Evolutionary conservation across 306 rosid genomes (phyloP), one percentile per base, ranked within the genome.

Genomic region (Phaseolus lunatus): DNA sequence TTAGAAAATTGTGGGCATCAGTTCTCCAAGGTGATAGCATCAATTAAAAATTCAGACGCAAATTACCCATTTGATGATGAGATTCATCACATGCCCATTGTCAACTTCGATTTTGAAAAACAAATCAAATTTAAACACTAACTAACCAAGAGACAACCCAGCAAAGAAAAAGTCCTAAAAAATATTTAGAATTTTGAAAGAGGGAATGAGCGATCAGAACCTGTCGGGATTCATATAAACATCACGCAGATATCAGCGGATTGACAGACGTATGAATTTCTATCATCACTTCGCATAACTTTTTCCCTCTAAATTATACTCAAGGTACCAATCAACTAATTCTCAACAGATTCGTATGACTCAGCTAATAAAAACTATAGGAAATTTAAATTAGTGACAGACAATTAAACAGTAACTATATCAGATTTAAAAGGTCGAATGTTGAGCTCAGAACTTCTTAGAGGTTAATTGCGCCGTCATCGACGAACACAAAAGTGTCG

Each of bases 401-500:
- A 5, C 64, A 33, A 0, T 0, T 9, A 27, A 7, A 6, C 44
- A 9, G 2, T 37, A 9, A 37, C 3, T 2, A 9, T 7, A 9
- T 7, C 2, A 11, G 4, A 3, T 7, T 11, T 24, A 6, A 78
- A 31, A 0, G 5, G 3, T 2, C 12, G 0, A 12, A 53, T 4
- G 6, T 49, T 39, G 90, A 89, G 90, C 98, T 94, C 97, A 90
- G 96, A 94, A 94, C 98, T 94, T 94, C 98, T 92, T 94, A 94
- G 98, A 94, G 97, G 97, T 79, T 68, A 74, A 16, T 80, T 84
- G 96, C 72, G 87, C 96, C 94, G 75, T 92, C 98, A 94, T 22
- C 71, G 87, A 78, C 90, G 78, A 70, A 67, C 78, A 67, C 53
- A 3, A 1, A 20, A 50, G 49, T 71, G 77, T 62, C 84, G 84